phyloP scores from a whole-genome alignment of 1,284 basidiomycete species.

The Rhodotorula sp. region DNA sequence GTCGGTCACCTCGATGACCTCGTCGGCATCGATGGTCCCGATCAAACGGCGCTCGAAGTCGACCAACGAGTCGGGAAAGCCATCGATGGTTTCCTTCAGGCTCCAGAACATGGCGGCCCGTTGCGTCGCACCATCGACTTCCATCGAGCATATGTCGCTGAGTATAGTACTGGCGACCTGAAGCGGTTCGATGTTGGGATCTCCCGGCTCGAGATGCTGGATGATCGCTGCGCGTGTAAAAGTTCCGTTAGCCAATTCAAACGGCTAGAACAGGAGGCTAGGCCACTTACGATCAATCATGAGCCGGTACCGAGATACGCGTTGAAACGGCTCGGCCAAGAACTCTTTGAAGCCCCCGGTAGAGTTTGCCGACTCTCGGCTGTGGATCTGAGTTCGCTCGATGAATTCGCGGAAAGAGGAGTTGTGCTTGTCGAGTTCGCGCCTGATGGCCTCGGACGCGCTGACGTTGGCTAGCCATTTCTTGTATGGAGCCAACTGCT shows the following conservation, averaged over 20 bases:
- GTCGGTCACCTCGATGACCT: constrained; percentile 50
- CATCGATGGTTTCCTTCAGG: constrained; percentile 78
- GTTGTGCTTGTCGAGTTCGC: constrained; percentile 25
- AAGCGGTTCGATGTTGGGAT: constrained; percentile 58
- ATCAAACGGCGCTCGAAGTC: constrained; percentile 83
- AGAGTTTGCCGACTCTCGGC: constrained; percentile 54
- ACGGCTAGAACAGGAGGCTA: background rate
- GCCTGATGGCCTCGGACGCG: constrained; percentile 21
- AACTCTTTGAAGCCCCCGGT: constrained; percentile 88
- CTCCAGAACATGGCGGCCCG: constrained; percentile 85
- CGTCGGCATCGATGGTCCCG: constrained; percentile 92
- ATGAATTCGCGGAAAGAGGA: constrained; percentile 32
- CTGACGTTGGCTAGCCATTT: constrained; percentile 26
- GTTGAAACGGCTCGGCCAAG: constrained; percentile 99
- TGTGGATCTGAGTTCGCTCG: constrained; percentile 23
- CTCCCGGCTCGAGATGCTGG: constrained; percentile 38
- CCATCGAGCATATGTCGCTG: constrained; percentile 85
- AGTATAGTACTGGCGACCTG: constrained; percentile 84
- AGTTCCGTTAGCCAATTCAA: background rate
- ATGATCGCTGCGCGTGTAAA: constrained; percentile 35
- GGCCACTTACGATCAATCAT: constrained; percentile 66
- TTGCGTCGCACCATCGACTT: constrained; percentile 86
- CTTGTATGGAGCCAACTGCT: constrained; percentile 32
- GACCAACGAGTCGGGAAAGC: constrained; percentile 82
- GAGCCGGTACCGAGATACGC: constrained; percentile 92